Evolutionary conservation across 2,329 filamentous ascomycete species (phyloP), one percentile per base, ranked within the genome.

Genomic region (Neurospora sp.): DNA sequence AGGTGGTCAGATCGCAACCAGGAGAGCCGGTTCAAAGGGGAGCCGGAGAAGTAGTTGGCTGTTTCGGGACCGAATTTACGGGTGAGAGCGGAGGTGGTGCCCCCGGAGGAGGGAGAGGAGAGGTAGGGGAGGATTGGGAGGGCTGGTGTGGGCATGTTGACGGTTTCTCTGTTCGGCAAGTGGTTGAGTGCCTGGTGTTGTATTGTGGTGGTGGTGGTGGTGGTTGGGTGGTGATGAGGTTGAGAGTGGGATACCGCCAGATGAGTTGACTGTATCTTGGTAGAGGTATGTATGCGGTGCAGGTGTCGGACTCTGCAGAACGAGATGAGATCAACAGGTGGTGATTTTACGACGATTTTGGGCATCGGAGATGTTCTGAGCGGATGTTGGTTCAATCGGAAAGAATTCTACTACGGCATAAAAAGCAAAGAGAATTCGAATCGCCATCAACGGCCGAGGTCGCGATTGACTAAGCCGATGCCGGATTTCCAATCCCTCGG

Each of bases 41-140:
- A 90, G 74, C 92, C 91, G 67, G 91, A 89, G 81, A 94, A 96
- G 86, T 96, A 96, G 81, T 95, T 96, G 78, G 90, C 86, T 72
- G 92, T 84, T 80, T 95, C 92, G 74, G 87, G 89, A 79, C 92
- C 92, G 80, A 93, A 95, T 78, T 90, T 92, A 71, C 87, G 84
- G 75, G 89, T 88, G 76, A 96, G 84, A 89, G 93, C 93, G 13
- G 86, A 88, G 79, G 33, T 36, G 33, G 33, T 36, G 33, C 1
- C 33, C 33, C 33, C 33, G 33, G 33, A 36, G 33, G 28, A 33
- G 33, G 33, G 7, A 1, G 28, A 33, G 28, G 33, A 36, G 33
- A 36, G 33, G 33, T 36, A 36, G 33, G 33, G 33, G 7, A 84
- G 79, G 74, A 83, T 80, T 70, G 85, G 85, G 40, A 81, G 78